Evolutionary conservation across 768 basidiomycete species (phyloP).

Genomic region (Kwoniella bestiolae): DNA sequence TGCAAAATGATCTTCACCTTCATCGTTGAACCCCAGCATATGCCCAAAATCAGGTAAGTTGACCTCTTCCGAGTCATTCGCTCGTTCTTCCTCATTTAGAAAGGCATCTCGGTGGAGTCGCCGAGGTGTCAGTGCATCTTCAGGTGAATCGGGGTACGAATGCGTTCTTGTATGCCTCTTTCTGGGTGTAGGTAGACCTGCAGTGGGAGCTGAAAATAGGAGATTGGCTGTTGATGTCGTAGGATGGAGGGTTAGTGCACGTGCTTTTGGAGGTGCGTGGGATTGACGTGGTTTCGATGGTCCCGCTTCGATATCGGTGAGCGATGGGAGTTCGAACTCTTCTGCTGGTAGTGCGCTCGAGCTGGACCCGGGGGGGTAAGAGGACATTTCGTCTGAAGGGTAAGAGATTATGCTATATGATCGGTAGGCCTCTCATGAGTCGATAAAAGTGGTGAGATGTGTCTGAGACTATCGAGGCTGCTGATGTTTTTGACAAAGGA

Average conservation of each 20-base stretch:
- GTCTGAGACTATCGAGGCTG: no score
- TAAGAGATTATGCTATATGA: neutral
- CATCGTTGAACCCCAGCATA: slow-evolving; percentile 52
- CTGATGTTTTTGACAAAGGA: slow-evolving; percentile 9
- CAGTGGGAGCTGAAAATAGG: slow-evolving; percentile 31
- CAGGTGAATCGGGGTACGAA: slow-evolving; percentile 27
- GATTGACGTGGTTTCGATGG: slow-evolving; percentile 23
- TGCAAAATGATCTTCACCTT: slow-evolving; percentile 54
- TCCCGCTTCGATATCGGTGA: slow-evolving; percentile 25
- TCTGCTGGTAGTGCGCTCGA: slow-evolving; percentile 25
- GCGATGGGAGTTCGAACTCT: slow-evolving; percentile 39
- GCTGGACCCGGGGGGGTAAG: slow-evolving; percentile 32
- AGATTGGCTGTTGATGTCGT: slow-evolving; percentile 25
- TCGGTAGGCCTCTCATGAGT: neutral
- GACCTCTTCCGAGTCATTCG: slow-evolving; percentile 43
- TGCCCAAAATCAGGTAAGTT: slow-evolving; percentile 53
- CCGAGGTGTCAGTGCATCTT: slow-evolving; percentile 24
- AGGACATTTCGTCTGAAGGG: slow-evolving; percentile 17
- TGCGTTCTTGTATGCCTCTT: slow-evolving; percentile 22
- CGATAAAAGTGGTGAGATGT: neutral
- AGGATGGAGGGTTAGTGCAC: slow-evolving; percentile 32
- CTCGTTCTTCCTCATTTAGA: slow-evolving; percentile 25
- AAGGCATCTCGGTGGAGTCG: slow-evolving; percentile 20
- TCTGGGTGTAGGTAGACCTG: slow-evolving; percentile 3
- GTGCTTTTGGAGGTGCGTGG: slow-evolving; percentile 3